Conservation (phyloP, 1,139 yeast genomes). For the Barnettozyma hawaiiensis region DNA sequence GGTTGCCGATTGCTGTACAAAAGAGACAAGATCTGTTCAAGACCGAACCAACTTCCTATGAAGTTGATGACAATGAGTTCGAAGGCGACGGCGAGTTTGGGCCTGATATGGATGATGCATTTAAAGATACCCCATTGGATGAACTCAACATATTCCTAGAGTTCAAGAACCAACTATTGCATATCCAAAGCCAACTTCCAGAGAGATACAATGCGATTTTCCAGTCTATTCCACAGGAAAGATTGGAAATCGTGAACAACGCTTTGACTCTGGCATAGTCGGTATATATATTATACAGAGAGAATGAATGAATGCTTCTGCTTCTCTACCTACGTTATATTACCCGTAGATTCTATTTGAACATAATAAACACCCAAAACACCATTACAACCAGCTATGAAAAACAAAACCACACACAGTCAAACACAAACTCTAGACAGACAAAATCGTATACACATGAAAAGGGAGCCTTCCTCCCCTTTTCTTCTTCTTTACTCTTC, state of each 20-base stretch:
- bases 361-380: constrained; percentile 2
- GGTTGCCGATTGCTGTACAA: constrained; percentile 66
- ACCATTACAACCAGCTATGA: constrained; percentile 3
- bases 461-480: not conserved
- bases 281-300: too few species aligned
- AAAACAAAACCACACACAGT: not conserved
- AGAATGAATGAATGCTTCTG: too few species aligned
- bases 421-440: constrained; percentile 5
- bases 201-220: constrained; percentile 32
- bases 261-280: not conserved
- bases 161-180: constrained; percentile 38
- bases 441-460: constrained; percentile 10
- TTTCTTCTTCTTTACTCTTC: constrained; percentile 1
- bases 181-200: constrained; percentile 29
- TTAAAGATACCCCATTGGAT: constrained; percentile 74
- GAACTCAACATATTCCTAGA: constrained; percentile 54
- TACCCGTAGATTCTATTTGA: constrained; percentile 1
- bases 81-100: constrained; percentile 42
- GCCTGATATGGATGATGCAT: constrained; percentile 46
- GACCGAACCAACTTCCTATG: constrained; percentile 30
- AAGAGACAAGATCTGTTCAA: constrained; percentile 55
- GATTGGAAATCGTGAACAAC: constrained; percentile 15
- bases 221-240: constrained; percentile 27
- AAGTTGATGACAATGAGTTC: constrained; percentile 27
- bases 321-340: not conserved